These are phyloP conservation scores for Beauveria sp. DNA, from an alignment of 2,329 filamentous ascomycete genomes.

Conservation along the genomic window DNA sequence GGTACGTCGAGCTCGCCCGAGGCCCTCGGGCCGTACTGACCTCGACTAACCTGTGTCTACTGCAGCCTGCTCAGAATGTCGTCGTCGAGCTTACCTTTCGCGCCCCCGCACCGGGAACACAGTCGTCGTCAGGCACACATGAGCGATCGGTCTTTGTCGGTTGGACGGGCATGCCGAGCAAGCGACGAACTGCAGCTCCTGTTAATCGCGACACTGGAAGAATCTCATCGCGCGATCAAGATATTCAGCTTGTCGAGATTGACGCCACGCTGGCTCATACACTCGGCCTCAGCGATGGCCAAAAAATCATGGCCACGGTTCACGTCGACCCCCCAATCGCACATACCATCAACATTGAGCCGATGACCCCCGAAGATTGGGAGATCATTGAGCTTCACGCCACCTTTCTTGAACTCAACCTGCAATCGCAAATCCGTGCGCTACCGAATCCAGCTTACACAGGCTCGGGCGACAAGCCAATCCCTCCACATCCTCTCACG, in stretches of 20 bases:
- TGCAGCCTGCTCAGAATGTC: slow-evolving; percentile 85
- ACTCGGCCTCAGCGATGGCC: slow-evolving; percentile 70
- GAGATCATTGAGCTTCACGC: slow-evolving; percentile 98
- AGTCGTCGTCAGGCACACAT: slow-evolving; percentile 37
- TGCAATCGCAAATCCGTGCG: slow-evolving; percentile 85
- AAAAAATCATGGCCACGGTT: slow-evolving; percentile 63
- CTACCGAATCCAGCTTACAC: slow-evolving; percentile 75
- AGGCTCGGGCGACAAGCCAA: slow-evolving; percentile 39
- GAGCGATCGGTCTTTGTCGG: slow-evolving; percentile 76
- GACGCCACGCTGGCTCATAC: slow-evolving; percentile 76
- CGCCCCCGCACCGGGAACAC: slow-evolving; percentile 38
- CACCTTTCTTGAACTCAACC: slow-evolving; percentile 88
- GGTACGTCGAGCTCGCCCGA: slow-evolving; percentile 41
- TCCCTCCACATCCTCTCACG: slow-evolving; percentile 69
- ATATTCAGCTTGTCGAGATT: slow-evolving; percentile 71
- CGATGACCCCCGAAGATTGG: slow-evolving; percentile 91
- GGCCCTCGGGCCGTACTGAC: not conserved
- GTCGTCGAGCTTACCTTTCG: slow-evolving; percentile 80
- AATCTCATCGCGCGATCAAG: slow-evolving; percentile 61
- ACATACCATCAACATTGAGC: slow-evolving; percentile 95
- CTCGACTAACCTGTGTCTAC: slow-evolving; percentile 16
- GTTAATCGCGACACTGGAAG: slow-evolving; percentile 62
- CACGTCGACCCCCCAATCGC: slow-evolving; percentile 87
- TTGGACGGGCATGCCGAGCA: slow-evolving; percentile 98
- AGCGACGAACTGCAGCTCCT: slow-evolving; percentile 66